Percentiles rank a stretch among this genome's conserved stretches.
These are phyloP conservation scores for Trichothecium roseum DNA, from an alignment of 2,329 filamentous ascomycete species.

Conservation along the genomic window DNA sequence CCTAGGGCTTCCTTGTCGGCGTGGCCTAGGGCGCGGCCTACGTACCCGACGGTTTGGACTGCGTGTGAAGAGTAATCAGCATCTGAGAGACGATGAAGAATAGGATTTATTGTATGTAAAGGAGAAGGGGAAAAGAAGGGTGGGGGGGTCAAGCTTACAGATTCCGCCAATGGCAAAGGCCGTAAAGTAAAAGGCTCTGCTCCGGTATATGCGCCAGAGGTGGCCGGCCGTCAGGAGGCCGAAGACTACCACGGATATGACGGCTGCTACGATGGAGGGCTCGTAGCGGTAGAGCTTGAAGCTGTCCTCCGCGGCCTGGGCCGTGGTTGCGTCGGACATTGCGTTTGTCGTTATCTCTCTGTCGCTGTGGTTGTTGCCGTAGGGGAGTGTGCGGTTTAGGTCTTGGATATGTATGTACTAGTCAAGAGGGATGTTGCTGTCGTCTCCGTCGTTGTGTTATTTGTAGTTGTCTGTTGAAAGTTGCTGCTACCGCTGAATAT, in stretches of 20 bases:
- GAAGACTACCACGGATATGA: slow-evolving; percentile 36
- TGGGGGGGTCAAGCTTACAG: slow-evolving; percentile 24
- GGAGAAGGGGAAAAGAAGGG: background rate
- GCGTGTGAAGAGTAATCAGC: too few relatives aligned
- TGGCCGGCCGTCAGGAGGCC: slow-evolving; percentile 27
- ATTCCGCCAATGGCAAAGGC: slow-evolving; percentile 35
- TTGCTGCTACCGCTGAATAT: too few relatives aligned
- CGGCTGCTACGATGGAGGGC: slow-evolving; percentile 22
- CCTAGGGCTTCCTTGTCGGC: slow-evolving; percentile 3
- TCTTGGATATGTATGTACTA: too few relatives aligned
- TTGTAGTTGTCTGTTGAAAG: too few relatives aligned
- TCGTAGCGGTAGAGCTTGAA: slow-evolving; percentile 6
- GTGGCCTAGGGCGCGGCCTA: slow-evolving; percentile 13
- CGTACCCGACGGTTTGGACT: slow-evolving; percentile 35
- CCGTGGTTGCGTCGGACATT: background rate
- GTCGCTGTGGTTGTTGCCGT: too few relatives aligned
- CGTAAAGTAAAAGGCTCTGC: slow-evolving; percentile 38
- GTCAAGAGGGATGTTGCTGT: too few relatives aligned
- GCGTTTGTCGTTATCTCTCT: too few relatives aligned
- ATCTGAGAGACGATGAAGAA: background rate
- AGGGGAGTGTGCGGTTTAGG: too few relatives aligned
- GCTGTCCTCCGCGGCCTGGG: background rate
- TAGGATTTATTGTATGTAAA: background rate
- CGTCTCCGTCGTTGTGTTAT: too few relatives aligned
- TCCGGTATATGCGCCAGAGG: slow-evolving; percentile 30